Conservation (phyloP, 1,284 basidiomycete genomes). For the Trichosporon sp. region DNA sequence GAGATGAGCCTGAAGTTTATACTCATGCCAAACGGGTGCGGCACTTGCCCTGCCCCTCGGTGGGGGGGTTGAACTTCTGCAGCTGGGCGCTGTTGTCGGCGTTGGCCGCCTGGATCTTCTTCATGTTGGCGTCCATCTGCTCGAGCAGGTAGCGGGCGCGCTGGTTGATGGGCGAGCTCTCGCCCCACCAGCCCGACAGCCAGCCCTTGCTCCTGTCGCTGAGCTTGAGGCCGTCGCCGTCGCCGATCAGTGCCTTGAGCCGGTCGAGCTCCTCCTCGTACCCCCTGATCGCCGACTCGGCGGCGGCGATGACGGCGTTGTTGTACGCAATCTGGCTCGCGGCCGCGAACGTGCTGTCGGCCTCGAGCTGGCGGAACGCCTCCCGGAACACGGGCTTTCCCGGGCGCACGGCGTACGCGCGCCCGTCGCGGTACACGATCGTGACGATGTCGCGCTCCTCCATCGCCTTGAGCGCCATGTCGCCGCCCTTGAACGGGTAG, state of each 20-base stretch:
- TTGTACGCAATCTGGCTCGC: slow-evolving; percentile 77
- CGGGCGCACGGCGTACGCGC: slow-evolving; percentile 76
- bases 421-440: slow-evolving; percentile 70
- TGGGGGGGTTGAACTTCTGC: slow-evolving; percentile 51
- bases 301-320: slow-evolving; percentile 62
- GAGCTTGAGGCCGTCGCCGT: slow-evolving; percentile 34
- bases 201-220: slow-evolving; percentile 27
- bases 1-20: background rate
- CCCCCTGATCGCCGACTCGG: slow-evolving; percentile 62
- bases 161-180: slow-evolving; percentile 57
- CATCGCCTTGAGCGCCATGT: slow-evolving; percentile 72
- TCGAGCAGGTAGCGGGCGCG: slow-evolving; percentile 65
- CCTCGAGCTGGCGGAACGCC: slow-evolving; percentile 74
- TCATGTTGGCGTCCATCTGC: slow-evolving; percentile 67
- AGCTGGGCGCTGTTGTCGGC: slow-evolving; percentile 64
- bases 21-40: background rate
- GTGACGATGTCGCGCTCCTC: slow-evolving; percentile 85
- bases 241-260: slow-evolving; percentile 59
- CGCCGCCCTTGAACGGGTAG: slow-evolving; percentile 88
- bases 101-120: slow-evolving; percentile 65
- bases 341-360: slow-evolving; percentile 73
- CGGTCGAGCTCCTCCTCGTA: slow-evolving; percentile 72
- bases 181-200: slow-evolving; percentile 45
- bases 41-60: background rate
- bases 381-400: slow-evolving; percentile 85